Evolutionary conservation across 805 yeast species (phyloP).

Genomic region (Saccharomycopsis fermentans): DNA sequence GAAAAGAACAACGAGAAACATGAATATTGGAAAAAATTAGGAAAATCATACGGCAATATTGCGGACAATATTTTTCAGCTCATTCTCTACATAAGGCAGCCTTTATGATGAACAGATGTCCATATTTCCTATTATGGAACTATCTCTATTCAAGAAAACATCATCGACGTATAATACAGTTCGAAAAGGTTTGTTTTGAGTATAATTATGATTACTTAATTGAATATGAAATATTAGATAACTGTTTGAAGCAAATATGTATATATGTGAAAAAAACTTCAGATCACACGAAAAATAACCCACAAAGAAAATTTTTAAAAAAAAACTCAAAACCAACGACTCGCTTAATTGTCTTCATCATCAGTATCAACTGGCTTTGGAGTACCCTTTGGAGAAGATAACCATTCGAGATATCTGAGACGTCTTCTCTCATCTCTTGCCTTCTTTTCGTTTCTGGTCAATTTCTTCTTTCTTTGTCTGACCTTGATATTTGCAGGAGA

Average conservation of each 20-base stretch:
- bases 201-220: background rate
- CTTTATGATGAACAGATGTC: background rate
- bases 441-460: slow-evolving; percentile 95
- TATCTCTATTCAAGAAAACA: no score
- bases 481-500: slow-evolving; percentile 96
- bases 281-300: background rate
- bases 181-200: no score
- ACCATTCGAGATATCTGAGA: slow-evolving; percentile 88
- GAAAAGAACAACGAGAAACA: background rate
- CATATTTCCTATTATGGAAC: background rate
- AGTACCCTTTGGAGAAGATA: slow-evolving; percentile 93
- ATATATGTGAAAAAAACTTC: background rate
- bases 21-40: background rate
- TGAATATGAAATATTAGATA: background rate
- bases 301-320: background rate
- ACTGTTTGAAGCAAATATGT: background rate
- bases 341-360: slow-evolving; percentile 41
- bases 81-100: no score
- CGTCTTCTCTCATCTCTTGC: slow-evolving; percentile 88
- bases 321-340: background rate
- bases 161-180: no score
- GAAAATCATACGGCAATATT: background rate
- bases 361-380: slow-evolving; percentile 92
- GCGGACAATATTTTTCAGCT: background rate
- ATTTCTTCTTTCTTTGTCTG: slow-evolving; percentile 85